phyloP scores from a whole-genome alignment of 2,329 filamentous ascomycete genomes.

The Fusarium pseudograminearum region DNA sequence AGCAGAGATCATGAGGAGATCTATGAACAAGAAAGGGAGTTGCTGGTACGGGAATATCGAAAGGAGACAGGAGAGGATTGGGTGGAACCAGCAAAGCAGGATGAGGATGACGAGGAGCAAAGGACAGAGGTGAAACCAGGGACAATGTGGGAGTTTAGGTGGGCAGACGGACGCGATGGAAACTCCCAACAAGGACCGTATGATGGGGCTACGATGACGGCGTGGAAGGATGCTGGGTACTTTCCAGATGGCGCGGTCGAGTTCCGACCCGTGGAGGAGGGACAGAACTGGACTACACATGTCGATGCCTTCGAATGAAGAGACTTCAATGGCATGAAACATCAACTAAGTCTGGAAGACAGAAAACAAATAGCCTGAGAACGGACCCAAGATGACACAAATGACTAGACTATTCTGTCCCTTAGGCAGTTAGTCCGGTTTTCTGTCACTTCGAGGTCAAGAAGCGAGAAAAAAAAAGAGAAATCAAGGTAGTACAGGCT shows the following conservation, averaged over 20 bases:
- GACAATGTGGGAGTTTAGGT: slow-evolving; percentile 85
- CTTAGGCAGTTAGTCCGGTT: neutral
- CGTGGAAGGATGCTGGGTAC: slow-evolving; percentile 92
- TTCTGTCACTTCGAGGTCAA: neutral
- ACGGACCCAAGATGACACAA: neutral
- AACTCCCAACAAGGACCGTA: slow-evolving; percentile 87
- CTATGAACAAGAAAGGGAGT: slow-evolving; percentile 88
- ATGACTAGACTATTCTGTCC: neutral
- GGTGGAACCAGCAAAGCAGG: slow-evolving; percentile 61
- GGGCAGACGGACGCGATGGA: slow-evolving; percentile 88
- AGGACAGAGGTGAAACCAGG: slow-evolving; percentile 37
- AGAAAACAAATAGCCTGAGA: neutral
- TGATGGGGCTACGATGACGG: slow-evolving; percentile 85
- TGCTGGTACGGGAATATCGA: slow-evolving; percentile 83
- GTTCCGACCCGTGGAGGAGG: slow-evolving; percentile 71
- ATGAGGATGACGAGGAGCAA: slow-evolving; percentile 30
- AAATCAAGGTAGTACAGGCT: slow-evolving; percentile 8
- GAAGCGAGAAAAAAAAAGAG: neutral
- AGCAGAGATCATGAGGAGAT: slow-evolving; percentile 88
- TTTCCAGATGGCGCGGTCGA: slow-evolving; percentile 83
- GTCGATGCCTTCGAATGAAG: slow-evolving; percentile 64
- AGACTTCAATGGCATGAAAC: slow-evolving; percentile 22
- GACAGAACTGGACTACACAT: slow-evolving; percentile 64
- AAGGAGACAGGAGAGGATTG: slow-evolving; percentile 90
- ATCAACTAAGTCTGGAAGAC: slow-evolving; percentile 14